Conservation (phyloP, 140 eudicot species). For the Flaveria floridana region DNA sequence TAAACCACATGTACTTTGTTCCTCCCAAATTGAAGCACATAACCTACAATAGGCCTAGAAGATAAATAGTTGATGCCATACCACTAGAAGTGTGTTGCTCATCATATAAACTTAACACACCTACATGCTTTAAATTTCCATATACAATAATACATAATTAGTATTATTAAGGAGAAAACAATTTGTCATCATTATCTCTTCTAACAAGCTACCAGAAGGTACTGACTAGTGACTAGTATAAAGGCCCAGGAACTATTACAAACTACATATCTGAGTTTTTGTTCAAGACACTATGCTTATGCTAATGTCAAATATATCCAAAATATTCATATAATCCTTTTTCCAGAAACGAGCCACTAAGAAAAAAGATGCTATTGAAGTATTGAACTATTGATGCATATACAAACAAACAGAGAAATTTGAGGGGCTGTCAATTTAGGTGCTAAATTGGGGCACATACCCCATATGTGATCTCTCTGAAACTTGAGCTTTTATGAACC, state of each 20-base stretch:
- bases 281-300: slow-evolving; percentile 24
- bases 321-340: slow-evolving; percentile 2
- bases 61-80: not conserved
- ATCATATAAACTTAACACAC: not conserved
- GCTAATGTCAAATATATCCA: slow-evolving; percentile 25
- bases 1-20: slow-evolving; percentile 14
- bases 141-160: not conserved
- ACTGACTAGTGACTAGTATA: slow-evolving; percentile 16
- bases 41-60: not conserved
- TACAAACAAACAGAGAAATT: not conserved
- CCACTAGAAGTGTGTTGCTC: not conserved
- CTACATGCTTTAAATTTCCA: not conserved
- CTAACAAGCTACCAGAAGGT: slow-evolving; percentile 6
- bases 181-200: slow-evolving; percentile 18
- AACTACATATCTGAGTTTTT: not conserved
- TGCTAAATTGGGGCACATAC: slow-evolving; percentile 15
- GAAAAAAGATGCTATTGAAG: not conserved
- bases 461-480: slow-evolving; percentile 10
- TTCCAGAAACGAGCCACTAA: not conserved
- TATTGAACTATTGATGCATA: not conserved
- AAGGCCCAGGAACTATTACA: slow-evolving; percentile 1
- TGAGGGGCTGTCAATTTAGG: slow-evolving; percentile 25
- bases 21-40: slow-evolving; percentile 3
- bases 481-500: slow-evolving; percentile 20
- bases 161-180: slow-evolving; percentile 7